These are phyloP conservation scores for Fusarium sp. DNA, from an alignment of 2,329 filamentous ascomycete species.

Conservation along the genomic window DNA sequence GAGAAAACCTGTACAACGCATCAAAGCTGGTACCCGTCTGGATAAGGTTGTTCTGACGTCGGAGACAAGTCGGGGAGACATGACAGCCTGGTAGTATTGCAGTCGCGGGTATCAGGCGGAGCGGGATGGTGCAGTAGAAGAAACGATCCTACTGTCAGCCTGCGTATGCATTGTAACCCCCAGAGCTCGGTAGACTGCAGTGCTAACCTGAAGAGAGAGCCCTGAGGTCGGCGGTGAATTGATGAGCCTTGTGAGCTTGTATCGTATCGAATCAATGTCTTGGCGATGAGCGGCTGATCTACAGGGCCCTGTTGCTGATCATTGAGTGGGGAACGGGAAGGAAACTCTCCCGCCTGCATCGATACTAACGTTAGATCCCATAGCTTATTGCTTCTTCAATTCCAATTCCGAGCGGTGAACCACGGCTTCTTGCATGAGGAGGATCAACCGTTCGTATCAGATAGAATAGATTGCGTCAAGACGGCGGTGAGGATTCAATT, in stretches of 20 bases:
- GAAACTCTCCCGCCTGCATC: slow-evolving; percentile 20
- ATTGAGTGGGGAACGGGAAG: slow-evolving; percentile 13
- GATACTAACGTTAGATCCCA: not conserved
- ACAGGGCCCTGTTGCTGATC: not conserved
- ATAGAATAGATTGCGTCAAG: not conserved
- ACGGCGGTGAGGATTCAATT: not conserved
- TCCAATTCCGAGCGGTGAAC: not conserved
- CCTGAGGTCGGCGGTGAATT: slow-evolving; percentile 12
- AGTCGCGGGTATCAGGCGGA: slow-evolving; percentile 6
- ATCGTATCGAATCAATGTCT: not conserved
- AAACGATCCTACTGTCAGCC: slow-evolving; percentile 24
- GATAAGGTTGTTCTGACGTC: slow-evolving; percentile 2
- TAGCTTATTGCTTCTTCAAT: not conserved
- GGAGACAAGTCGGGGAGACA: not conserved
- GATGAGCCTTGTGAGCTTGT: not conserved
- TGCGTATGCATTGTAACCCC: slow-evolving; percentile 1
- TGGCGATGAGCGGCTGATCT: slow-evolving; percentile 11
- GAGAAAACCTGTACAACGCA: slow-evolving; percentile 5
- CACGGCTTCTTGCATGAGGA: slow-evolving; percentile 26
- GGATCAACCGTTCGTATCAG: not conserved
- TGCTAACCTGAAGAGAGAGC: slow-evolving; percentile 11
- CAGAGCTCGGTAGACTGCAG: slow-evolving; percentile 24
- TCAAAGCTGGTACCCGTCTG: slow-evolving; percentile 5
- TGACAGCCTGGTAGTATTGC: slow-evolving; percentile 10
- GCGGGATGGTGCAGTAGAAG: slow-evolving; percentile 25